Evolutionary conservation across 2,329 filamentous ascomycete species (phyloP), one percentile per base, ranked within the genome.

Genomic region (Ophiocordyceps camponoti-rufipedis): DNA sequence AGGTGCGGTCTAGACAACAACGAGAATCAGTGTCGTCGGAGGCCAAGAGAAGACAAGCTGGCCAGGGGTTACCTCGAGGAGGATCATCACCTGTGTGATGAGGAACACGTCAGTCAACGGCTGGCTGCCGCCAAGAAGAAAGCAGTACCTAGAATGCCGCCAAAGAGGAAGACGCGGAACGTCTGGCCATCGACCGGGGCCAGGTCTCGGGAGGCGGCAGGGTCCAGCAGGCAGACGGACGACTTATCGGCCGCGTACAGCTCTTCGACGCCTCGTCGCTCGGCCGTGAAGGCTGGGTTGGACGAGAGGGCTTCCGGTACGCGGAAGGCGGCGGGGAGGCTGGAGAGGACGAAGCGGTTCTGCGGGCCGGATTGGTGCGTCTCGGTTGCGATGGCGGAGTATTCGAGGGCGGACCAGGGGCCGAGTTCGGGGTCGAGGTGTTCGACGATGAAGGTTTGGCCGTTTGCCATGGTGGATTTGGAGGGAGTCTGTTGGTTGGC

Each of bases 381-480:
- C 68, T 98, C 91, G 49, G 74, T 69, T 44, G 86, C 86, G 59
- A 98, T 95, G 56, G 82, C 76, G 46, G 78, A 69, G 67, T 98
- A 98, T 67, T 98, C 91, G 45, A 96, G 75, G 51, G 85, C 79
- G 23, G 91, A 96, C 91, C 91, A 98, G 39, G 78, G 75, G 32
- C 93, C 91, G 29, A 98, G 74, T 64, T 98, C 91, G 39, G 85
- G 81, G 66, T 98, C 91, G 52, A 98, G 79, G 64, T 98, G 89
- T 69, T 96, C 89, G 55, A 96, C 88, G 56, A 96, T 84, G 65
- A 91, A 95, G 41, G 79, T 88, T 64, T 87, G 84, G 52, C 61
- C 60, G 16, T 50, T 49, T 18, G 63, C 55, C 65, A 70, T 71
- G 44, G 16, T 48, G 10, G 5, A 10, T 19, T 16, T 19, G 12